Evolutionary conservation across 2,329 filamentous ascomycete species (phyloP).

Genomic region (Scedosporium apiospermum): DNA sequence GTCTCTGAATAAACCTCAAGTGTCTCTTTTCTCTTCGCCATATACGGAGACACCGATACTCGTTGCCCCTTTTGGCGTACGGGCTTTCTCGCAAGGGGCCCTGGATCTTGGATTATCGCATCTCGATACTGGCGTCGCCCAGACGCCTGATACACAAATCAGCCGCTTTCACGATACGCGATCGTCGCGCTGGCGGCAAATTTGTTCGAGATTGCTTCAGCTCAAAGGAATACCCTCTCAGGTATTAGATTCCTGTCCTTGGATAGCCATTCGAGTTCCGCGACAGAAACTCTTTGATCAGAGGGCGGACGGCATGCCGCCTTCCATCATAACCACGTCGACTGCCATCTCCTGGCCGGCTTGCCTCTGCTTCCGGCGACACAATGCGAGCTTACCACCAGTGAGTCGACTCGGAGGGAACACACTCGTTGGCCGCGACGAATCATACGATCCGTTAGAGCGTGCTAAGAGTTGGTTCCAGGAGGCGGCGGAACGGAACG

Average conservation of each 20-base stretch:
- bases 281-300: slow-evolving; percentile 32
- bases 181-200: slow-evolving; percentile 36
- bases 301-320: slow-evolving; percentile 30
- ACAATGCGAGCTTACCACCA: slow-evolving; percentile 29
- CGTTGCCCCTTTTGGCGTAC: slow-evolving; percentile 12
- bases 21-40: slow-evolving; percentile 14
- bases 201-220: slow-evolving; percentile 41
- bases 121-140: slow-evolving; percentile 28
- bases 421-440: slow-evolving; percentile 25
- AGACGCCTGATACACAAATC: slow-evolving; percentile 44
- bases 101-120: slow-evolving; percentile 21
- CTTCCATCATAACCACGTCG: slow-evolving; percentile 22
- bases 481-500: slow-evolving; percentile 33
- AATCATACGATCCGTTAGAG: slow-evolving; percentile 38
- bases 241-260: slow-evolving; percentile 32
- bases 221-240: slow-evolving; percentile 37
- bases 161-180: slow-evolving; percentile 31
- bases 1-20: slow-evolving; percentile 4
- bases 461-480: slow-evolving; percentile 40
- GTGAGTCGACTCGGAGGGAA: slow-evolving; percentile 29
- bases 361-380: slow-evolving; percentile 42
- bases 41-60: slow-evolving; percentile 13
- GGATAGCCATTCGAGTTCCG: slow-evolving; percentile 41
- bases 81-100: not conserved
- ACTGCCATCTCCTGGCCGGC: slow-evolving; percentile 44